phyloP scores from a whole-genome alignment of 2,329 filamentous ascomycete genomes.

The Truncatella angustata region DNA sequence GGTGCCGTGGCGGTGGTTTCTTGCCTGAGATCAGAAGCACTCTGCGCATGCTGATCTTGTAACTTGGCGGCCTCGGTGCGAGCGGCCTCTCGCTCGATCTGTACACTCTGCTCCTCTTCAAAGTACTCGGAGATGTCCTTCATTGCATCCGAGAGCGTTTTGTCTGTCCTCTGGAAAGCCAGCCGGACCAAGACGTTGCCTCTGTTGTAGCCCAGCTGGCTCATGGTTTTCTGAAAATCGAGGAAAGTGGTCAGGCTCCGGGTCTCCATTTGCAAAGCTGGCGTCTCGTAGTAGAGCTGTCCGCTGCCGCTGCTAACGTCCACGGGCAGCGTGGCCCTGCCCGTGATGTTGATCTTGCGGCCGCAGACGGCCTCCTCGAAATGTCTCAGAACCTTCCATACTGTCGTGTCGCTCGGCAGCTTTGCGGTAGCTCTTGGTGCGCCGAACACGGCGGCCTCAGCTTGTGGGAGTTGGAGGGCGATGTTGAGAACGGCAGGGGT shows the following conservation, averaged over 20 bases:
- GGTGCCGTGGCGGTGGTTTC: slow-evolving; percentile 5
- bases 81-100: slow-evolving; percentile 13
- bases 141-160: slow-evolving; percentile 84
- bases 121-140: slow-evolving; percentile 76
- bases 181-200: slow-evolving; percentile 79
- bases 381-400: slow-evolving; percentile 88
- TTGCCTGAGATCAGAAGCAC: neutral
- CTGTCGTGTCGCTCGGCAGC: slow-evolving; percentile 79
- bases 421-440: slow-evolving; percentile 72
- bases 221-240: slow-evolving; percentile 86
- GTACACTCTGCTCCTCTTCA: slow-evolving; percentile 42
- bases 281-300: slow-evolving; percentile 83
- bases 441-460: slow-evolving; percentile 60
- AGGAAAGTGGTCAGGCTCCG: slow-evolving; percentile 73
- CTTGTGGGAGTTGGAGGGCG: slow-evolving; percentile 78
- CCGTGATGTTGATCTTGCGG: slow-evolving; percentile 75
- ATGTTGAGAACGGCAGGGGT: slow-evolving; percentile 84
- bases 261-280: slow-evolving; percentile 80
- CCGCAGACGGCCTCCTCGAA: slow-evolving; percentile 76
- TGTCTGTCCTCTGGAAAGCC: slow-evolving; percentile 71
- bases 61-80: slow-evolving; percentile 11
- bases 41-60: slow-evolving; percentile 1
- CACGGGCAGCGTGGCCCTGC: slow-evolving; percentile 68
- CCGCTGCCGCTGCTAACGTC: slow-evolving; percentile 55
- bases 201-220: slow-evolving; percentile 81